phyloP scores from a whole-genome alignment of 352 stramenopile species.

The Globisporangium perplexum region DNA sequence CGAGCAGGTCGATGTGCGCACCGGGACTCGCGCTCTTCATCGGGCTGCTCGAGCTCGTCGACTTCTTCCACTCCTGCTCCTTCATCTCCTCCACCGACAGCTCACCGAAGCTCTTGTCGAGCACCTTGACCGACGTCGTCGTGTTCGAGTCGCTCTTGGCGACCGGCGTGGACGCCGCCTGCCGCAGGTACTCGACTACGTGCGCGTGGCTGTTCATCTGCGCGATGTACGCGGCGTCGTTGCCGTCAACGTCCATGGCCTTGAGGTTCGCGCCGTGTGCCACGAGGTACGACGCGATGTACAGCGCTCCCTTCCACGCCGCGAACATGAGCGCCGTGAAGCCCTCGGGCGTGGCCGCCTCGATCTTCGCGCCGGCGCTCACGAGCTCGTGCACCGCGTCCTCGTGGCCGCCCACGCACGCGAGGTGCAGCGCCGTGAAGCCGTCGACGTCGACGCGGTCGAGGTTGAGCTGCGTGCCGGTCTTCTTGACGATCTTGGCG shows the following conservation, averaged over 20 bases:
- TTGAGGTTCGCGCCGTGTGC: constrained; percentile 27
- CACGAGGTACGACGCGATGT: constrained; percentile 30
- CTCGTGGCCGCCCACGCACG: constrained; percentile 42
- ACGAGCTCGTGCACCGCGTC: constrained; percentile 38
- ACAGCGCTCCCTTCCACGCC: constrained; percentile 34
- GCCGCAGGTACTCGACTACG: constrained; percentile 36
- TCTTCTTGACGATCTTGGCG: constrained; percentile 34
- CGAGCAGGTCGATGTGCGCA: too few relatives aligned
- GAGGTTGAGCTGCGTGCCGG: constrained; percentile 16
- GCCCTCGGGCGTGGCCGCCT: constrained; percentile 38
- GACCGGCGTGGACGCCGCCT: background rate
- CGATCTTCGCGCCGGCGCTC: constrained; percentile 30
- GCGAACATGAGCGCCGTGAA: constrained; percentile 58
- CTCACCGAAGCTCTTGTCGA: constrained; percentile 11
- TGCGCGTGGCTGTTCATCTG: constrained; percentile 39
- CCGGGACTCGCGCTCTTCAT: constrained; percentile 10
- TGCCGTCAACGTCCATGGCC: constrained; percentile 41
- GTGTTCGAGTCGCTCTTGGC: too few relatives aligned
- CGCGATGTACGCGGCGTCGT: constrained; percentile 43
- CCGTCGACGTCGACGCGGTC: constrained; percentile 42
- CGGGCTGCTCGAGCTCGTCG: constrained; percentile 2
- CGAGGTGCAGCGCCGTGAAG: constrained; percentile 57
- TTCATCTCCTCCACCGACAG: constrained; percentile 16
- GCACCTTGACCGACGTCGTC: constrained; percentile 12
- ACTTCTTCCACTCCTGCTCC: constrained; percentile 13